These are phyloP conservation scores for Pyrenophora tritici-repentis DNA, from an alignment of 2,329 filamentous ascomycete species.

Conservation along the genomic window DNA sequence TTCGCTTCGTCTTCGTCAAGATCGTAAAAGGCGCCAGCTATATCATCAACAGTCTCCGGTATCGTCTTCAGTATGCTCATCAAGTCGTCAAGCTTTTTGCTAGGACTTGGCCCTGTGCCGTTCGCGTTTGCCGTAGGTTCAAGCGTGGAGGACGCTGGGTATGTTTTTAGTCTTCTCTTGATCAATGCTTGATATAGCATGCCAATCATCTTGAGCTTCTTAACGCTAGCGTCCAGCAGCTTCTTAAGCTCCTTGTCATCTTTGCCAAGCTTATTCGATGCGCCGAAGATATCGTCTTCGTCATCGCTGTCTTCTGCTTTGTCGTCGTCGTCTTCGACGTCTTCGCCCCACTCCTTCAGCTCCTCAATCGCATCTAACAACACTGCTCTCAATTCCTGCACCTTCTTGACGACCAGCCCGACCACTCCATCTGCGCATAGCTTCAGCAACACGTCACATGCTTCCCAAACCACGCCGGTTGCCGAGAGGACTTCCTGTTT, in stretches of 20 bases:
- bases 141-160: slow-evolving; percentile 42
- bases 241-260: slow-evolving; percentile 69
- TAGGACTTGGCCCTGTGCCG: slow-evolving; percentile 14
- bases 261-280: slow-evolving; percentile 61
- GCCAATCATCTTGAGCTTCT: slow-evolving; percentile 68
- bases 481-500: slow-evolving; percentile 59
- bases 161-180: slow-evolving; percentile 69
- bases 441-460: slow-evolving; percentile 73
- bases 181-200: slow-evolving; percentile 71
- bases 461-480: slow-evolving; percentile 81
- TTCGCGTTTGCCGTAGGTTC: slow-evolving; percentile 11
- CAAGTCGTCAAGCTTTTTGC: slow-evolving; percentile 58
- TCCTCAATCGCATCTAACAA: slow-evolving; percentile 84
- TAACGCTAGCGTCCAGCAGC: slow-evolving; percentile 67
- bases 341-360: slow-evolving; percentile 84
- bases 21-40: slow-evolving; percentile 75
- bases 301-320: slow-evolving; percentile 50
- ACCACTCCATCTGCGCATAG: slow-evolving; percentile 70
- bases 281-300: slow-evolving; percentile 70
- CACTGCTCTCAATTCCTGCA: slow-evolving; percentile 73
- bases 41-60: slow-evolving; percentile 70
- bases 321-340: slow-evolving; percentile 65
- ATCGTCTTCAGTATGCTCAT: slow-evolving; percentile 62
- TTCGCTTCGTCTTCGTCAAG: slow-evolving; percentile 65
- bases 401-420: slow-evolving; percentile 71